These are phyloP conservation scores for Lichtheimia ramosa DNA, from an alignment of 371 early-diverging fungal genomes.

Conservation along the genomic window DNA sequence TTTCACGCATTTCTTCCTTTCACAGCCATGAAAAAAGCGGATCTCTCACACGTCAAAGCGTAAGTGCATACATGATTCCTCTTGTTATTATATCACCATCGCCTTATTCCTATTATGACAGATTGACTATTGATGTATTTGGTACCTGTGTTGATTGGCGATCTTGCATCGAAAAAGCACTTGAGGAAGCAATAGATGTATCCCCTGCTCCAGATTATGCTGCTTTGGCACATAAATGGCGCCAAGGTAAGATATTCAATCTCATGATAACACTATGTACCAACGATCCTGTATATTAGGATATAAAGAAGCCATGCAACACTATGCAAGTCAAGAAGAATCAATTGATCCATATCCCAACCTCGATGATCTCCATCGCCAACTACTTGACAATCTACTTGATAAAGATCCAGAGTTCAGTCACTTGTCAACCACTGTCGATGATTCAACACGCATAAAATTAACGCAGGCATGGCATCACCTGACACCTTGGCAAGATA, in stretches of 20 bases:
- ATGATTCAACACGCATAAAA: background rate
- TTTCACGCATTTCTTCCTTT: background rate
- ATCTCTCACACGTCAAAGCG: conserved; percentile 6
- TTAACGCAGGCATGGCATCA: conserved; percentile 13
- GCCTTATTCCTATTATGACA: background rate
- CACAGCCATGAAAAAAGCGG: background rate
- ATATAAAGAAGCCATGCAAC: background rate
- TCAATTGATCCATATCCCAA: conserved; percentile 4
- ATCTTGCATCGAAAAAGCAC: conserved; percentile 4
- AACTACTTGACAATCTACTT: conserved; percentile 8
- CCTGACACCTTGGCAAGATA: conserved; percentile 14
- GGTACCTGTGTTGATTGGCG: conserved; percentile 19
- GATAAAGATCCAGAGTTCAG: background rate
- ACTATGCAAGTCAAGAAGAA: conserved; percentile 1
- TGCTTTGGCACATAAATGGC: conserved; percentile 17
- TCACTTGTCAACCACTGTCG: too few species aligned
- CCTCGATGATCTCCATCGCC: conserved; percentile 10
- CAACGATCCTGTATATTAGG: too few species aligned
- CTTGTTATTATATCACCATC: background rate
- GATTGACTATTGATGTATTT: conserved; percentile 18
- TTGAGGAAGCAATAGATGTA: background rate
- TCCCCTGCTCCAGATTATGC: background rate
- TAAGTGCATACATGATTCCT: background rate
- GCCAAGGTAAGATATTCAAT: conserved; percentile 8
- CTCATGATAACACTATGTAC: too few species aligned